These are phyloP conservation scores for Mesembryanthemum crystallinum DNA, from an alignment of 148 eudicot species.

Conservation along the genomic window DNA sequence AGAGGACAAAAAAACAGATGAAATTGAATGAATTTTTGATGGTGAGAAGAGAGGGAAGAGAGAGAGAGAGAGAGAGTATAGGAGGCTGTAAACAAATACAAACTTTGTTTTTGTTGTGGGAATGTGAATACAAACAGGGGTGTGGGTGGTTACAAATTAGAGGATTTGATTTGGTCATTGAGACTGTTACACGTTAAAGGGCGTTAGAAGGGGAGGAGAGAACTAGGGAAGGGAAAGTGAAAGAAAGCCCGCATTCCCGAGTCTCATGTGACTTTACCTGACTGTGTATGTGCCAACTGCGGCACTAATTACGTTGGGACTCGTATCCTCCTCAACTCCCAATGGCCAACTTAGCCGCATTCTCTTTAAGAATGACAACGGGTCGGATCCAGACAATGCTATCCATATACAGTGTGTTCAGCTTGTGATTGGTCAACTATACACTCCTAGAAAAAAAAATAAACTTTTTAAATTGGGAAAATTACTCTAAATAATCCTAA, in stretches of 20 bases:
- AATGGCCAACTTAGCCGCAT: neutral
- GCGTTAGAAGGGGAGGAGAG: neutral
- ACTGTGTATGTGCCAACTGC: neutral
- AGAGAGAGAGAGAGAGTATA: no score
- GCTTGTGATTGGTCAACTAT: no score
- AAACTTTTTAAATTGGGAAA: no score
- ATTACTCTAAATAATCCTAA: no score
- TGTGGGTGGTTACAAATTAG: neutral
- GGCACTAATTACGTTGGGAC: neutral
- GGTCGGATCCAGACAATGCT: no score
- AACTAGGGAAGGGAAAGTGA: neutral
- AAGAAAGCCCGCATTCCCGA: neutral
- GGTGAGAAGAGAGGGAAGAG: no score
- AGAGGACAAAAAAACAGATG: neutral
- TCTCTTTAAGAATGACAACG: no score
- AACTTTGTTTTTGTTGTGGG: neutral
- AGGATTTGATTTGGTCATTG: conserved; percentile 9
- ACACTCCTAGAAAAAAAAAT: no score
- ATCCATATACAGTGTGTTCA: no score
- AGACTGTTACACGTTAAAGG: conserved; percentile 17
- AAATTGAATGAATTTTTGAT: neutral
- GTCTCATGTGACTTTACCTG: conserved; percentile 3
- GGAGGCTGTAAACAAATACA: no score
- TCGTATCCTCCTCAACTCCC: neutral
- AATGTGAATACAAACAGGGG: neutral